phyloP scores from a whole-genome alignment of 2,329 filamentous ascomycete species.

The Fusarium mundagurra region DNA sequence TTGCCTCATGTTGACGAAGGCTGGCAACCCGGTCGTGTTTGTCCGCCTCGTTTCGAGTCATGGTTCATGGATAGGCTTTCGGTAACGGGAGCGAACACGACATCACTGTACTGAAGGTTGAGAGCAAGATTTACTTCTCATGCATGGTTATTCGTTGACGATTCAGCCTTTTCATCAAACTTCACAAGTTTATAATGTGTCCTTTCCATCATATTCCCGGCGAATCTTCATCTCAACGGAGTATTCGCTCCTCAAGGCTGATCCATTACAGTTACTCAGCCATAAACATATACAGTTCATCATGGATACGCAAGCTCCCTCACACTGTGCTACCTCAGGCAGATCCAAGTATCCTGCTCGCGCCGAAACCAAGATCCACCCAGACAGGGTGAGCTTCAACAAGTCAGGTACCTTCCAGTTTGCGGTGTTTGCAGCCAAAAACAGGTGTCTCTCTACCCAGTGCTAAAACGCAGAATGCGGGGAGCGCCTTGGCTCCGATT shows the following conservation, averaged over 20 bases:
- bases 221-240: background rate
- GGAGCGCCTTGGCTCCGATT: conserved; percentile 42
- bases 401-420: conserved; percentile 35
- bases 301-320: conserved; percentile 20
- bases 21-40: conserved; percentile 21
- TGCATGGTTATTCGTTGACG: background rate
- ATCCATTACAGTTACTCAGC: conserved; percentile 24
- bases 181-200: background rate
- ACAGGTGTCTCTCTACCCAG: conserved; percentile 30
- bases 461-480: conserved; percentile 41
- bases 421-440: conserved; percentile 25
- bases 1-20: conserved; percentile 31
- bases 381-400: conserved; percentile 30
- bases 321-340: conserved; percentile 19
- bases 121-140: background rate
- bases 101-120: background rate
- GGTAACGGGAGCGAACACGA: conserved; percentile 20
- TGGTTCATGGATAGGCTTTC: conserved; percentile 22
- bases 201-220: background rate
- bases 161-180: background rate
- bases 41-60: conserved; percentile 34
- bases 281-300: conserved; percentile 26
- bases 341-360: conserved; percentile 28
- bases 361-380: conserved; percentile 12
- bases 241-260: background rate